Conservation (phyloP, 2,329 filamentous ascomycete species). For the Aaosphaeria pasadenensis region DNA sequence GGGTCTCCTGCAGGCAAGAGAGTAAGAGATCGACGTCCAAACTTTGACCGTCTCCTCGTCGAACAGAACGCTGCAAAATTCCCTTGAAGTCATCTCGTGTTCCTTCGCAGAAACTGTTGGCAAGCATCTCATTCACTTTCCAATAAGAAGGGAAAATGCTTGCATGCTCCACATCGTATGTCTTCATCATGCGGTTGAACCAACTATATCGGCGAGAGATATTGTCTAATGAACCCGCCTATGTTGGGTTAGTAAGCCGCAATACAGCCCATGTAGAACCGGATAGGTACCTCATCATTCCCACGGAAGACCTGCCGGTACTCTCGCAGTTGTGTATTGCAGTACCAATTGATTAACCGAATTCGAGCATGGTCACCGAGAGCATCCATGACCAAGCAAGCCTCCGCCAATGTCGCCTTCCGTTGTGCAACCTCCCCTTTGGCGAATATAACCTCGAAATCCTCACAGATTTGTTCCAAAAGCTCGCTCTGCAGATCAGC, state of each 20-base stretch:
- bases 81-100: conserved; percentile 94
- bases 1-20: conserved; percentile 87
- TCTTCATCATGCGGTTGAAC: conserved; percentile 95
- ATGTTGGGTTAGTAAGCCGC: conserved; percentile 10
- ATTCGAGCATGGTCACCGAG: conserved; percentile 82
- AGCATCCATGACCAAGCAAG: conserved; percentile 91
- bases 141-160: conserved; percentile 82
- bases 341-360: conserved; percentile 90
- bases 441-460: conserved; percentile 93
- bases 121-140: conserved; percentile 86
- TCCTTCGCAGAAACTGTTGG: conserved; percentile 90
- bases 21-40: conserved; percentile 88
- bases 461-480: conserved; percentile 96
- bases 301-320: conserved; percentile 94
- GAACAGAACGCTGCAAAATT: conserved; percentile 84
- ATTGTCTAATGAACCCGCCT: conserved; percentile 89
- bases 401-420: conserved; percentile 73
- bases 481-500: conserved; percentile 89
- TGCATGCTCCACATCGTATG: conserved; percentile 90
- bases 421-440: conserved; percentile 76
- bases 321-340: conserved; percentile 93
- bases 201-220: conserved; percentile 92
- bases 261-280: conserved; percentile 1
- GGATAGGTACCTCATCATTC: conserved; percentile 67
- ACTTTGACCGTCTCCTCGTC: conserved; percentile 70